Base-by-base conservation (phyloP, 73 alveolate genomes). In the Paramecium pentaurelia region DNA sequence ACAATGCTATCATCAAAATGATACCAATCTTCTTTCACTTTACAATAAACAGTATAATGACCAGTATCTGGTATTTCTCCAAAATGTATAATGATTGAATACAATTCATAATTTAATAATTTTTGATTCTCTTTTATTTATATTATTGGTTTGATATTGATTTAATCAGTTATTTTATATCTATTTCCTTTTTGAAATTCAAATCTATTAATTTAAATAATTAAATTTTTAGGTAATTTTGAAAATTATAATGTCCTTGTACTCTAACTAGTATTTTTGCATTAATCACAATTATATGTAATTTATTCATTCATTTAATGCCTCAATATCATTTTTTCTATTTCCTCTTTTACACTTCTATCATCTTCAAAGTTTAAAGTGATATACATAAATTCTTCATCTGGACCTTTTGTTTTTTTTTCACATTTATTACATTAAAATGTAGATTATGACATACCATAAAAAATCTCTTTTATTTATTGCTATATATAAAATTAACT, bases 1-100 rank as follows among this genome's bases (percentile, higher is more conserved):
- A 80, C 91, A 9, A 14, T 11, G 20, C 77, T 80, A 80, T 80
- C 91, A 49, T 80, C 91, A 80, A 80, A 80, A 11, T 36, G 9
- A 25, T 27, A 20, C 91, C 91, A 80, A 10, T 27, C 18, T 27
- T 80, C 34, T 11, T 47, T 11, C 14, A 42, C 75, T 9, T 49
- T 45, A 42, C 47, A 40, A 12, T 44, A 40, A 45, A 18, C 34
- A 14, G 75, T 80, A 45, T 80, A 80, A 80, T 80, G 91, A 3
- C 91, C 91, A 3, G 36, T 73, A 32, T 80, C 71, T 44, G 91
- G 49, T 44, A 28, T 45, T 75, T 34, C 25, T 49, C 91, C 91
- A 45, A 32, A 49, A 45, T 80, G 91, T 11, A 42, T 80, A 6
- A 80, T 44, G 4, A 25, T 18, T 4, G 91, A 14, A 80, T 80